A percentile compares a stretch with the other conserved stretches of the same genome.
phyloP scores from a whole-genome alignment of 1,284 basidiomycete species.

The Heterobasidion occidentale region DNA sequence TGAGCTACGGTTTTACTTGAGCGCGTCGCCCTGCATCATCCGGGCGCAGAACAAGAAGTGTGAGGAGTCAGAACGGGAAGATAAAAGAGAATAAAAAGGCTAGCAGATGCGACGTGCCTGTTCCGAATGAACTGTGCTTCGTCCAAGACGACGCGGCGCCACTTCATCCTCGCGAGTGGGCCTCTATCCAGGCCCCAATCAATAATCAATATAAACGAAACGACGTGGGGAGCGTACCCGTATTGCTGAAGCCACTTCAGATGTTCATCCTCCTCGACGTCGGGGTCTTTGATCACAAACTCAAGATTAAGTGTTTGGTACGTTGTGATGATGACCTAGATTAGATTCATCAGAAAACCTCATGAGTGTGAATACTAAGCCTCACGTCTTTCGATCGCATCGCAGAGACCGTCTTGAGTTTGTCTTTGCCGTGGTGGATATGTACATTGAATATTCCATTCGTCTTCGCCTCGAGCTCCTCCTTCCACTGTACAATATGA shows the following conservation, averaged over 20 bases:
- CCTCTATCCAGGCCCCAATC: slow-evolving; percentile 29
- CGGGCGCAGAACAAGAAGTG: neutral
- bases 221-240: slow-evolving; percentile 27
- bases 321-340: slow-evolving; percentile 55
- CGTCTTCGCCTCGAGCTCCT: slow-evolving; percentile 57
- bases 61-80: too few species aligned
- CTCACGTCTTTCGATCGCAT: slow-evolving; percentile 50
- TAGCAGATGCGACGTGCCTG: slow-evolving; percentile 25
- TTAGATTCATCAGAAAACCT: slow-evolving; percentile 1
- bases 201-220: neutral
- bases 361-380: slow-evolving; percentile 1
- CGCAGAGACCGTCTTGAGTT: slow-evolving; percentile 38
- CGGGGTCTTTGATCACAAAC: slow-evolving; percentile 30
- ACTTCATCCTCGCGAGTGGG: slow-evolving; percentile 43
- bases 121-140: slow-evolving; percentile 70
- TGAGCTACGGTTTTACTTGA: slow-evolving; percentile 50
- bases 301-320: slow-evolving; percentile 57
- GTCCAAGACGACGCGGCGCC: slow-evolving; percentile 57
- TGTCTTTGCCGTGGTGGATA: slow-evolving; percentile 61
- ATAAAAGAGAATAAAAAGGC: neutral
- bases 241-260: slow-evolving; percentile 36
- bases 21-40: slow-evolving; percentile 36
- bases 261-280: slow-evolving; percentile 37
- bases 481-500: slow-evolving; percentile 48
- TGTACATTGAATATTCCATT: slow-evolving; percentile 57